These are phyloP conservation scores for Pilobolus umbonatus DNA, from an alignment of 192 early-diverging fungal genomes.

Conservation along the genomic window DNA sequence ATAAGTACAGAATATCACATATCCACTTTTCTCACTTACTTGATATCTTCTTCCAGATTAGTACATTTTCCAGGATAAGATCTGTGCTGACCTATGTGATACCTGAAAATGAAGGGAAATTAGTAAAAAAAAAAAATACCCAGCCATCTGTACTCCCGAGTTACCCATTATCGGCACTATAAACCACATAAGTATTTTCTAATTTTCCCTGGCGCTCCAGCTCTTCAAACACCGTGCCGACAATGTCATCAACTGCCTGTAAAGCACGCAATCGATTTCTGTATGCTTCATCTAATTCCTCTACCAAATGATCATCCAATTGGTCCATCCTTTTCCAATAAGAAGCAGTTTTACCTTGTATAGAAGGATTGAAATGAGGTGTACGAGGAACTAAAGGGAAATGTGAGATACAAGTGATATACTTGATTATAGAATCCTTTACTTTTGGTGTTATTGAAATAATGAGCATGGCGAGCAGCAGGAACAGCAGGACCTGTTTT, in stretches of 20 bases:
- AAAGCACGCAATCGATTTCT: slow-evolving; percentile 50
- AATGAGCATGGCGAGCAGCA: slow-evolving; percentile 50
- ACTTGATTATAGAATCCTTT: neutral
- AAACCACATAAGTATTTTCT: slow-evolving; percentile 61
- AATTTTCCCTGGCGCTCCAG: slow-evolving; percentile 44
- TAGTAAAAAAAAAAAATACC: neutral
- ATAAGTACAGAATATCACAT: neutral
- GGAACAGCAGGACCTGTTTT: slow-evolving; percentile 50
- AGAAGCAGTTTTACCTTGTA: slow-evolving; percentile 44
- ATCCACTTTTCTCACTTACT: slow-evolving; percentile 25
- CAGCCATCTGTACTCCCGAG: neutral
- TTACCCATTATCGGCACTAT: slow-evolving; percentile 61
- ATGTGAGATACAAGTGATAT: neutral
- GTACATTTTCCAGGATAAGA: slow-evolving; percentile 57
- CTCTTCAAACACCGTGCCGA: slow-evolving; percentile 47
- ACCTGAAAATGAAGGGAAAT: slow-evolving; percentile 17
- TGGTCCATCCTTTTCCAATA: slow-evolving; percentile 46
- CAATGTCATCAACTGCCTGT: slow-evolving; percentile 59
- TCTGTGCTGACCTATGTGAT: slow-evolving; percentile 62
- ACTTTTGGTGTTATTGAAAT: slow-evolving; percentile 48
- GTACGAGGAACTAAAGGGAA: slow-evolving; percentile 39
- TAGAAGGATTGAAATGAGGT: slow-evolving; percentile 53
- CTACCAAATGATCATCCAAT: slow-evolving; percentile 33
- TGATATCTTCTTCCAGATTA: slow-evolving; percentile 61
- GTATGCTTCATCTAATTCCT: slow-evolving; percentile 45